Conservation (phyloP, 148 eudicot species). For the Chenopodium album region DNA sequence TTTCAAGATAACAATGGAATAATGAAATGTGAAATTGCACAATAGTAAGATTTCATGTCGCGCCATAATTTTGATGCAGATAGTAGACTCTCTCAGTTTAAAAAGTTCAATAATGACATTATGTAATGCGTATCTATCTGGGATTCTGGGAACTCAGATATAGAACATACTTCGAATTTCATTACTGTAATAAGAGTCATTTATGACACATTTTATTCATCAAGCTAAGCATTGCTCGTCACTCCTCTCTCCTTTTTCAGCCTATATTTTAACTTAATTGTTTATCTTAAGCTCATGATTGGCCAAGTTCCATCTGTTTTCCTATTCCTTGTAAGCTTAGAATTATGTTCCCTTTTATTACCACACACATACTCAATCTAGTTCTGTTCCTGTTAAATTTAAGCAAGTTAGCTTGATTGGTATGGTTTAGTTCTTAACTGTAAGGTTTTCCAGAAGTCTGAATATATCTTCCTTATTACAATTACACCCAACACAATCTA, state of each 20-base stretch:
- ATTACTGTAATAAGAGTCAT: background rate
- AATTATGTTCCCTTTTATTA: background rate
- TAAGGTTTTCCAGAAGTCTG: background rate
- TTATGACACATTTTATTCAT: background rate
- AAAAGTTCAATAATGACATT: no score
- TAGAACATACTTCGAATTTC: background rate
- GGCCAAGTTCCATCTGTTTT: background rate
- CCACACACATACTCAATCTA: background rate
- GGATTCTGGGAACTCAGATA: background rate
- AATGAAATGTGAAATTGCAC: background rate
- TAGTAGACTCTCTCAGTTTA: no score
- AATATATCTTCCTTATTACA: background rate
- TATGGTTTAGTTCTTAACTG: background rate
- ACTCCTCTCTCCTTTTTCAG: background rate
- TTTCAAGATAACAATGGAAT: no score
- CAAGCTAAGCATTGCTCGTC: background rate
- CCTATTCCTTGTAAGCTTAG: background rate
- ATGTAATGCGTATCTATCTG: background rate
- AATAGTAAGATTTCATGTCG: no score
- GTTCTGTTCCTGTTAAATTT: background rate
- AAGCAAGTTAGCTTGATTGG: background rate
- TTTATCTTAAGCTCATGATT: background rate
- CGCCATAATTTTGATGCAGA: background rate
- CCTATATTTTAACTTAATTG: background rate
- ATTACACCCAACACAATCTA: background rate